Base-by-base conservation (phyloP, 177 flowering plant genomes). In the Vitis hybrid region DNA sequence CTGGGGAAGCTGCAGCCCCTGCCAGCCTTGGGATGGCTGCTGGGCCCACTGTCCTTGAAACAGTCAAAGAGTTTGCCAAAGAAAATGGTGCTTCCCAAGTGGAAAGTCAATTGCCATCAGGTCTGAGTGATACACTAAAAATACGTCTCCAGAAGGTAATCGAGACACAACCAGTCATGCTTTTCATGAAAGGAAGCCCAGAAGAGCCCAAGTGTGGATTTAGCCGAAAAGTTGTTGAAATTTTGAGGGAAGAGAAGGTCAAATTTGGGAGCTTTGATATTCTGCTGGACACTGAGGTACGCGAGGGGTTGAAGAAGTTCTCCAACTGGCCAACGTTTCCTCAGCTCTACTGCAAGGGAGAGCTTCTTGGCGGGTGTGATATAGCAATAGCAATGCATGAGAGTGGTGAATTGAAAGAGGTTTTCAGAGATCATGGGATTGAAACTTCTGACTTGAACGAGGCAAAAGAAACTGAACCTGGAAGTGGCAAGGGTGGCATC, bases 241-340 rank as follows among this genome's bases (percentile, higher is more conserved):
- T 92, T 64, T 82, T 96, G 83, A 88, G 85, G 77, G 79, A 82
- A 52, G 97, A 91, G 68, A 89, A 88, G 51, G 90, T 92, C 52
- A 68, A 85, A 45, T 96, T 93, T 74, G 99, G 97, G 72, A 88
- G 81, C 74, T 96, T 96, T 72, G 97, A 96, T 74, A 96, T 96
- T 51, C 80, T 96, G 5, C 60, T 84, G 0, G 94, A 96, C 78
- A 82, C 81, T 64, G 92, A 88, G 40, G 93, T 96, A 71, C 92
- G 98, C 63, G 98, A 93, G 71, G 97, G 98, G 6, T 78, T 93
- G 80, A 96, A 93, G 79, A 87, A 83, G 75, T 85, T 83, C 61
- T 86, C 93, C 40, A 93, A 93, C 73, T 96, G 98, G 99, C 97
- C 99, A 26, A 96, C 99, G 10, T 93, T 76, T 72, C 99, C 99